phyloP scores from a whole-genome alignment of 139 green algal species.

The Chlorella sp. region DNA sequence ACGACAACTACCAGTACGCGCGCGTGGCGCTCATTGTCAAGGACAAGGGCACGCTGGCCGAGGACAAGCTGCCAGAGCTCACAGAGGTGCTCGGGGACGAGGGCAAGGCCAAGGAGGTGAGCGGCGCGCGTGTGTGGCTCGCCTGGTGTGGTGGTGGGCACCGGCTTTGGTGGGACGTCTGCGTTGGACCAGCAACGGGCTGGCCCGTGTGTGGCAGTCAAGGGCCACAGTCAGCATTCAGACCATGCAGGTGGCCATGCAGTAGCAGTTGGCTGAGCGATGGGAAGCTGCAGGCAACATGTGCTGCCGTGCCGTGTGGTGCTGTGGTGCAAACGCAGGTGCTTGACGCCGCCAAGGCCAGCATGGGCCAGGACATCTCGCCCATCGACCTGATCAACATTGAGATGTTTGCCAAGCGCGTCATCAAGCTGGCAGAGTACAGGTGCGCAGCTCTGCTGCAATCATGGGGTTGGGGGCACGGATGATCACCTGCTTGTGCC shows the following conservation, averaged over 20 bases:
- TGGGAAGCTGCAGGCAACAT: no score
- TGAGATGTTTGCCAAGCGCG: constrained; percentile 84
- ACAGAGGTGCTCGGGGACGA: constrained; percentile 84
- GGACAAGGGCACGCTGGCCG: constrained; percentile 65
- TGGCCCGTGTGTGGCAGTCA: no score
- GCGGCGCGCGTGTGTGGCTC: no score
- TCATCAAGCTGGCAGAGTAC: constrained; percentile 95
- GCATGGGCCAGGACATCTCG: constrained; percentile 96
- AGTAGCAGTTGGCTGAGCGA: no score
- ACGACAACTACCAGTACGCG: constrained; percentile 97
- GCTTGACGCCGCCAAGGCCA: constrained; percentile 64
- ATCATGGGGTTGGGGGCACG: background rate
- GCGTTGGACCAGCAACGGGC: no score
- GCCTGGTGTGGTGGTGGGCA: no score
- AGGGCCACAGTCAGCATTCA: no score
- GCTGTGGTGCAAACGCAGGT: constrained; percentile 23
- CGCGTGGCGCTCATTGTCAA: constrained; percentile 74
- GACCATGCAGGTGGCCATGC: no score
- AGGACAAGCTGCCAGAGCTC: constrained; percentile 63
- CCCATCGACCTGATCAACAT: constrained; percentile 98
- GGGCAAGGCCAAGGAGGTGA: constrained; percentile 72
- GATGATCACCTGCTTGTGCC: background rate
- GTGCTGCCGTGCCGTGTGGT: background rate
- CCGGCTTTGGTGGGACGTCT: no score
- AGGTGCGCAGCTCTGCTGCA: constrained; percentile 30